Evolutionary conservation across 352 stramenopile species (phyloP).

Genomic region (Globisporangium middletonii): DNA sequence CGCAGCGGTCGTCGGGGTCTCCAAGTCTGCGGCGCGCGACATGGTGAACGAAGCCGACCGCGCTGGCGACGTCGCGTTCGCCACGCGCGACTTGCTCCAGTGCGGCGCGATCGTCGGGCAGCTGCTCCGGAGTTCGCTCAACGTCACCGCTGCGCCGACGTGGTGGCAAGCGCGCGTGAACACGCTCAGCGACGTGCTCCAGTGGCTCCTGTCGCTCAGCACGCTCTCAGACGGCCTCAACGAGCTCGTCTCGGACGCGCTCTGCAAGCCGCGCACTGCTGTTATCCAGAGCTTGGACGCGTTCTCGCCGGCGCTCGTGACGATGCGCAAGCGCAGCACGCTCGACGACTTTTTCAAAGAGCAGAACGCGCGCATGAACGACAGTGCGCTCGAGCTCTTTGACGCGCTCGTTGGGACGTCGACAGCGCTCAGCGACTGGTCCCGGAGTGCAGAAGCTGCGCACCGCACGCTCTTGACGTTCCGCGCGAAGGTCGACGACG

Average conservation of each 20-base stretch:
- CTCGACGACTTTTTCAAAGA: conserved; percentile 21
- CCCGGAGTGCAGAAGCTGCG: conserved; percentile 24
- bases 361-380: conserved; percentile 16
- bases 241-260: conserved; percentile 57
- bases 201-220: conserved; percentile 74
- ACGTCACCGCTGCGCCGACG: conserved; percentile 54
- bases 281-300: conserved; percentile 25
- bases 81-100: conserved; percentile 34
- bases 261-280: conserved; percentile 43
- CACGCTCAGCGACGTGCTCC: conserved; percentile 37
- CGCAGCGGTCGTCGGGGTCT: conserved; percentile 42
- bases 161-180: conserved; percentile 74
- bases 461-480: conserved; percentile 35
- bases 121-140: conserved; percentile 57
- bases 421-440: conserved; percentile 8
- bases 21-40: conserved; percentile 38
- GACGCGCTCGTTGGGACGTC: conserved; percentile 1
- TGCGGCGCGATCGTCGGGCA: conserved; percentile 42
- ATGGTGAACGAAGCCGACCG: conserved; percentile 57
- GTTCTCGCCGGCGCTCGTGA: conserved; percentile 21
- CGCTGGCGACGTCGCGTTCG: conserved; percentile 45
- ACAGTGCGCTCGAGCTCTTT: conserved; percentile 10
- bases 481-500: conserved; percentile 1
- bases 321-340: conserved; percentile 2
- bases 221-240: conserved; percentile 63